Conservation (phyloP, 306 rosid genomes). For the Bauhinia variegata region DNA sequence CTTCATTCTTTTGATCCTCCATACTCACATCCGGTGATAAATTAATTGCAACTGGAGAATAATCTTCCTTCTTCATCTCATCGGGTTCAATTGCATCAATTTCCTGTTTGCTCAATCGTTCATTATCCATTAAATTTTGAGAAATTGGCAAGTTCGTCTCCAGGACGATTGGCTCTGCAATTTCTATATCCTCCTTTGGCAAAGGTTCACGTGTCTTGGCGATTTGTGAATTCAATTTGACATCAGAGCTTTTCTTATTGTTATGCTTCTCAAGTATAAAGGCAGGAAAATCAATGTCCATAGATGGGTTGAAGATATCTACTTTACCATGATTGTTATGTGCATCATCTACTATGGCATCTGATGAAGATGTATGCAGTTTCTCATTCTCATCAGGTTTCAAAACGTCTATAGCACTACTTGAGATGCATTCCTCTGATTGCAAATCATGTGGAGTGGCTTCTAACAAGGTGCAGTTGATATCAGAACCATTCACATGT, state of each 20-base stretch:
- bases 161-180: constrained; percentile 29
- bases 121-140: constrained; percentile 34
- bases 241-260: constrained; percentile 34
- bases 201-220: constrained; percentile 27
- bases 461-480: constrained; percentile 24
- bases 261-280: constrained; percentile 24
- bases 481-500: constrained; percentile 24
- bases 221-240: constrained; percentile 30
- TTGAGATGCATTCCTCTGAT: constrained; percentile 31
- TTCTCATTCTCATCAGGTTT: constrained; percentile 33
- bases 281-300: constrained; percentile 33
- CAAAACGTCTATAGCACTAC: constrained; percentile 27
- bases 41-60: constrained; percentile 35
- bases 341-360: constrained; percentile 27
- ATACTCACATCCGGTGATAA: constrained; percentile 34
- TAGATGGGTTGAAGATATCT: constrained; percentile 32
- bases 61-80: constrained; percentile 33
- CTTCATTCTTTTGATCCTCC: constrained; percentile 50
- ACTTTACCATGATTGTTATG: constrained; percentile 35
- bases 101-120: constrained; percentile 34
- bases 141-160: constrained; percentile 31
- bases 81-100: constrained; percentile 36
- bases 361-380: constrained; percentile 19
- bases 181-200: constrained; percentile 38
- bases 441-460: constrained; percentile 33